Evolutionary conservation across 129 eudicot genomes (phyloP), one percentile per base, ranked within the genome.

Genomic region (Tagetes patula): DNA sequence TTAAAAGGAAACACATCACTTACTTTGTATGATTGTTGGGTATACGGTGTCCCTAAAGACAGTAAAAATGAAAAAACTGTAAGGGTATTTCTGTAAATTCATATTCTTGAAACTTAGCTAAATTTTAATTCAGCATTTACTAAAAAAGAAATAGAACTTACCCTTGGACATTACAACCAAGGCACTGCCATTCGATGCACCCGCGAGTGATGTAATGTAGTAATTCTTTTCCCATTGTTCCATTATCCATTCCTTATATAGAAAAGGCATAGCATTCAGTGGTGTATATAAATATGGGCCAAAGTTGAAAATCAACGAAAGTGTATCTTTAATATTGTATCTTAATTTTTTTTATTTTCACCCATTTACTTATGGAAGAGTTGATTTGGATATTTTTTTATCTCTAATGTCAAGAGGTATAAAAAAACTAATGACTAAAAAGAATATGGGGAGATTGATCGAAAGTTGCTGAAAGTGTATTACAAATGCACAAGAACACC

Each of bases 181-280:
- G 31, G 97, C 86, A 78, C 87, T 84, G 13, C 97, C 95, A 80
- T 91, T 88, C 42, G 84, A 55, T 11, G 97, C 86, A 54, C 97
- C 97, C 7, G 95, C 97, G 70, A 91, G 85, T 12, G 97, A 81
- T 65, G 87, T 91, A 63, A 91, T 91, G 82, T 91, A 91, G 74
- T 74, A 91, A 71, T 81, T 88, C 82, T 91, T 91, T 66, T 91
- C 97, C 97, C 97, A 91, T 67, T 87, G 95, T 72, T 91, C 97
- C 97, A 91, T 82, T 82, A 91, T 91, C 97, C 97, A 91, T 45
- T 91, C 97, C 97, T 91, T 55, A n/a, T 49, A 78, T 66, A 75
- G 3, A 70, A 0, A 31, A 3, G 49, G 30, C 64, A 48, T 37
- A 50, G 65, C 3, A 77, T 38, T 49, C 31, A 41, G 40, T 34